Percentiles rank a stretch among this genome's conserved stretches.
Conservation (phyloP, 352 stramenopile genomes). For the Phytophthora ramorum region DNA sequence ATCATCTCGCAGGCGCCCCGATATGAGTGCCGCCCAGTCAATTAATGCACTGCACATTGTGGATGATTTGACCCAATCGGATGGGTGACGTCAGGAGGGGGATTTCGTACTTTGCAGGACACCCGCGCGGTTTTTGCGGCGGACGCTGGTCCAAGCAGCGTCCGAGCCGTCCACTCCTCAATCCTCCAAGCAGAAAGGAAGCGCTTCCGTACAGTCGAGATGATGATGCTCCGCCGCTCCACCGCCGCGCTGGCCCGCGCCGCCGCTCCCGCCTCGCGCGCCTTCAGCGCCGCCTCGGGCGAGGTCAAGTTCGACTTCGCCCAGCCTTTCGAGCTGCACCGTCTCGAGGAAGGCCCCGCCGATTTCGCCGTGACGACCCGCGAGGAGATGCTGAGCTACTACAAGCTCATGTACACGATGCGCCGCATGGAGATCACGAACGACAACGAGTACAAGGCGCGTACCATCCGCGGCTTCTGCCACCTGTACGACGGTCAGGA, state of each 20-base stretch:
- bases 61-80: constrained; percentile 29
- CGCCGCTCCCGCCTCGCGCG: constrained; percentile 41
- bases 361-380: constrained; percentile 88
- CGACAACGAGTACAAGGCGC: constrained; percentile 99
- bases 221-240: constrained; percentile 76
- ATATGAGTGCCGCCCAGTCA: background rate
- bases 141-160: background rate
- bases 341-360: constrained; percentile 74
- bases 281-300: constrained; percentile 69
- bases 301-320: constrained; percentile 80
- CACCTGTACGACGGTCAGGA: constrained; percentile 99
- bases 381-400: constrained; percentile 97
- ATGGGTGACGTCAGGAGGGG: constrained; percentile 32
- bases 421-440: constrained; percentile 99
- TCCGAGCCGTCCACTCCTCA: constrained; percentile 23
- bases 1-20: constrained; percentile 28
- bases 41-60: constrained; percentile 7
- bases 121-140: constrained; percentile 17
- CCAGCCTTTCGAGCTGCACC: constrained; percentile 83
- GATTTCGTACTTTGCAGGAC: constrained; percentile 34
- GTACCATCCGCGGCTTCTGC: constrained; percentile 99
- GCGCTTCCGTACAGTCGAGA: constrained; percentile 3
- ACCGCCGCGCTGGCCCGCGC: constrained; percentile 47
- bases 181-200: constrained; percentile 58
- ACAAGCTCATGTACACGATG: constrained; percentile 99